phyloP scores from a whole-genome alignment of 129 eudicot species.

The Pulicaria dysenterica region DNA sequence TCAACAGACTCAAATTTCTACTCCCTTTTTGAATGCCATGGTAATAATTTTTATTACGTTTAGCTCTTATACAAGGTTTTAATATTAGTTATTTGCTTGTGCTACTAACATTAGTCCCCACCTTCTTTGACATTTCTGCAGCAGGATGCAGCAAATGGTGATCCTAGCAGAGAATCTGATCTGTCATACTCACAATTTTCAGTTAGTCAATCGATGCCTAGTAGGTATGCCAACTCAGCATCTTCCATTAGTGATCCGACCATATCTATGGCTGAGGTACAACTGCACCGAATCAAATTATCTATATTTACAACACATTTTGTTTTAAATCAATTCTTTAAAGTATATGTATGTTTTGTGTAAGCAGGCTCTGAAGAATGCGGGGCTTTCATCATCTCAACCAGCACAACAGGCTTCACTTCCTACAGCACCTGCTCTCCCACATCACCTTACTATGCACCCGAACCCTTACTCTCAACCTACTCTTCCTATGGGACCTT shows the following conservation, averaged over 20 bases:
- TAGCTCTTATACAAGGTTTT: background rate
- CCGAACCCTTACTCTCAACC: slow-evolving; percentile 92
- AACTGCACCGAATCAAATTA: background rate
- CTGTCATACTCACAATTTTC: slow-evolving; percentile 74
- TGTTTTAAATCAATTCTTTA: too few species aligned
- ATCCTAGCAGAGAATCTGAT: slow-evolving; percentile 73
- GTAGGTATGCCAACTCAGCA: slow-evolving; percentile 60
- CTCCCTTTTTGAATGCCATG: slow-evolving; percentile 72
- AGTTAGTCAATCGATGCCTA: slow-evolving; percentile 62
- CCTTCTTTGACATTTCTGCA: slow-evolving; percentile 6
- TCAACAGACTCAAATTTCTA: slow-evolving; percentile 63
- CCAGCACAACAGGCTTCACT: slow-evolving; percentile 51
- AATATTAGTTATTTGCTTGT: background rate
- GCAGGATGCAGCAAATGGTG: slow-evolving; percentile 63
- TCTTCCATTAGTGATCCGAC: slow-evolving; percentile 72
- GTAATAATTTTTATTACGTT: slow-evolving; percentile 28
- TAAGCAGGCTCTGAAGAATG: slow-evolving; percentile 72
- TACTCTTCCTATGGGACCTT: slow-evolving; percentile 72
- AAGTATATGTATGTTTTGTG: background rate
- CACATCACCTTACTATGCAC: slow-evolving; percentile 75
- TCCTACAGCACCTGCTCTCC: slow-evolving; percentile 66
- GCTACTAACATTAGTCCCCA: background rate
- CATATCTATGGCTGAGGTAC: slow-evolving; percentile 82
- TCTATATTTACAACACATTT: background rate
- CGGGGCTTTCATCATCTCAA: slow-evolving; percentile 63